phyloP scores from a whole-genome alignment of 345 rosid species.

The Sisymbrium irio region DNA sequence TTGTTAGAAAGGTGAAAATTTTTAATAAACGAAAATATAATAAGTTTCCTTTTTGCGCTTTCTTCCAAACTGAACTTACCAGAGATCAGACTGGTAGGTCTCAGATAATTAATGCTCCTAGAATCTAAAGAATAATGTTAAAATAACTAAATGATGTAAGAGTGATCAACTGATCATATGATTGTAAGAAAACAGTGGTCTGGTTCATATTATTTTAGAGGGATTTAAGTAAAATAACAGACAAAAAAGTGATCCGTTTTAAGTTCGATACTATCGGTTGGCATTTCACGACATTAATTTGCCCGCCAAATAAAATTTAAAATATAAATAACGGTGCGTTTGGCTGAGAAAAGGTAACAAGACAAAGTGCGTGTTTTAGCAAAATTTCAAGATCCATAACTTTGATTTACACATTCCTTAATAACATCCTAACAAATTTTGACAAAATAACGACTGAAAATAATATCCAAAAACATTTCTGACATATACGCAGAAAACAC shows the following conservation, averaged over 20 bases:
- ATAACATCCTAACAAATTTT: background rate
- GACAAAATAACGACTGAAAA: background rate
- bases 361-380: conserved; percentile 9
- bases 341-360: background rate
- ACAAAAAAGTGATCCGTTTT: conserved; percentile 3
- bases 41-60: conserved; percentile 21
- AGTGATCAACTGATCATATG: conserved; percentile 31
- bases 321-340: background rate
- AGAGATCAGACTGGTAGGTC: conserved; percentile 37
- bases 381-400: background rate
- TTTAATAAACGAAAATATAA: background rate
- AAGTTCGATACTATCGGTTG: too few relatives aligned
- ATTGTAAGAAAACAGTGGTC: conserved; percentile 24
- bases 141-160: conserved; percentile 21
- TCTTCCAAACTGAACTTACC: conserved; percentile 39
- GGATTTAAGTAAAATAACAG: background rate
- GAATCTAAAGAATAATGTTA: conserved; percentile 32
- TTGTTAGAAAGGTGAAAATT: background rate
- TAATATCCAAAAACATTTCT: background rate
- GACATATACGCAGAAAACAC: background rate
- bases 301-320: background rate
- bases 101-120: conserved; percentile 32
- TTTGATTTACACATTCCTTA: background rate
- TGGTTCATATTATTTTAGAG: conserved; percentile 12
- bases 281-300: conserved; percentile 14